Evolutionary conservation across 2,329 filamentous ascomycete genomes (phyloP), one percentile per base, ranked within the genome.

Genomic region (Arthrobotrys entomopaga): DNA sequence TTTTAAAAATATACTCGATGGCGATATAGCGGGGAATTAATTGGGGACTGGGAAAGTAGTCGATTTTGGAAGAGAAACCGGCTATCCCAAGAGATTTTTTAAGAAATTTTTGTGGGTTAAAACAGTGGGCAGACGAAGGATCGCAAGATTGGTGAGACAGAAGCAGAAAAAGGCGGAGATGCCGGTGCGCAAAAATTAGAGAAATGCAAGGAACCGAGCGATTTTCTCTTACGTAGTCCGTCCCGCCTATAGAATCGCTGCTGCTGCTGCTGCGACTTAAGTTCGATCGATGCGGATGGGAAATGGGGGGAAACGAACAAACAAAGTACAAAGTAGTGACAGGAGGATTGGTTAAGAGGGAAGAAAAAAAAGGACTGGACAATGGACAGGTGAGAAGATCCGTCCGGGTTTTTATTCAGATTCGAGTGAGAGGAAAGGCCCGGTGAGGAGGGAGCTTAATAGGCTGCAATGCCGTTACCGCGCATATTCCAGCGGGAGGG

Each of bases 161-260:
- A n/a, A 11, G n/a, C n/a, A n/a, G 11, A 22, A 29, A 19, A 20
- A 10, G 16, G 34, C 29, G 29, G 15, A 34, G 20, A 15, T 29
- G 52, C 13, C 5, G 50, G 29, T 15, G 29, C 26, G 52, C 26
- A 40, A 13, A 56, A 20, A n/a, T n/a, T n/a, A n/a, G 24, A 46
- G 38, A 64, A 65, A 72, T 60, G 60, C 67, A 65, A 72, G 54
- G 60, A 56, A 65, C 60, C 67, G 67, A 65, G 67, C 49, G 67
- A 65, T 65, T 65, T 65, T 38, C 43, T 54, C 26, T 69, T 20
- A 42, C 15, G 42, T 46, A 46, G 15, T 46, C 6, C 15, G 13
- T 46, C 42, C 16, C n/a, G 29, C 29, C 29, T 34, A 34, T 34
- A n/a, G n/a, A n/a, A n/a, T n/a, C n/a, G n/a, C n/a, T n/a, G n/a